These are phyloP conservation scores for Hymenochaete sp. DNA, from an alignment of 1,284 basidiomycete genomes.

Conservation along the genomic window DNA sequence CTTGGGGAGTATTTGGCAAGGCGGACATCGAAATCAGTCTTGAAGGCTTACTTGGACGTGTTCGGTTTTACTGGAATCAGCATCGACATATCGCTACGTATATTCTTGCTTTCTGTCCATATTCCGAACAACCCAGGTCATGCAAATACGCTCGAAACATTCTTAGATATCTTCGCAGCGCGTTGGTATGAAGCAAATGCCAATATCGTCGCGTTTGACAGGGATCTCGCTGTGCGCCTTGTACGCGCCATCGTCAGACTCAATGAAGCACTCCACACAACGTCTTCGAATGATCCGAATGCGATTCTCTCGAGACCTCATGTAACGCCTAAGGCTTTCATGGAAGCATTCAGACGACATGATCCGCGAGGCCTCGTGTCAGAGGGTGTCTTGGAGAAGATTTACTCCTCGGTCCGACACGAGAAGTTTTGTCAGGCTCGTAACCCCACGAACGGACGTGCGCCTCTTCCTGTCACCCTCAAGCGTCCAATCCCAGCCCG, in stretches of 20 bases:
- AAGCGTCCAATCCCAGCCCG: conserved; percentile 67
- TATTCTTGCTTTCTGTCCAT: conserved; percentile 78
- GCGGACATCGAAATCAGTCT: conserved; percentile 60
- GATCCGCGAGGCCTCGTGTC: conserved; percentile 63
- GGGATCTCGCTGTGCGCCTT: conserved; percentile 68
- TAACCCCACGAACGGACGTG: conserved; percentile 33
- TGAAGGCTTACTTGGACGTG: conserved; percentile 79
- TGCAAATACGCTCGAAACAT: conserved; percentile 46
- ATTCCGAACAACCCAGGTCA: conserved; percentile 49
- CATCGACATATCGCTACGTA: conserved; percentile 83
- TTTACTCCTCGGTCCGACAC: conserved; percentile 68
- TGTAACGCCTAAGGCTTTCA: conserved; percentile 67
- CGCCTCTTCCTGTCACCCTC: conserved; percentile 53
- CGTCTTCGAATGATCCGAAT: conserved; percentile 51
- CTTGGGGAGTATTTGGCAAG: conserved; percentile 78
- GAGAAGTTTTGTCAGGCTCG: conserved; percentile 71
- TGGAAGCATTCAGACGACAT: conserved; percentile 66
- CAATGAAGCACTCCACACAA: conserved; percentile 71
- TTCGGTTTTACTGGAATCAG: conserved; percentile 80
- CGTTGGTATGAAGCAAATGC: conserved; percentile 90
- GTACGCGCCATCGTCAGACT: conserved; percentile 82
- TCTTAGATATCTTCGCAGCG: conserved; percentile 80
- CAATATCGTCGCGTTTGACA: conserved; percentile 66
- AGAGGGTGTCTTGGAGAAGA: conserved; percentile 63
- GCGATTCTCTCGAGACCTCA: conserved; percentile 55